A percentile compares a stretch with the other conserved stretches of the same genome.
Evolutionary conservation across 352 stramenopile species (phyloP).

Genomic region (Phytophthora sansomeana): DNA sequence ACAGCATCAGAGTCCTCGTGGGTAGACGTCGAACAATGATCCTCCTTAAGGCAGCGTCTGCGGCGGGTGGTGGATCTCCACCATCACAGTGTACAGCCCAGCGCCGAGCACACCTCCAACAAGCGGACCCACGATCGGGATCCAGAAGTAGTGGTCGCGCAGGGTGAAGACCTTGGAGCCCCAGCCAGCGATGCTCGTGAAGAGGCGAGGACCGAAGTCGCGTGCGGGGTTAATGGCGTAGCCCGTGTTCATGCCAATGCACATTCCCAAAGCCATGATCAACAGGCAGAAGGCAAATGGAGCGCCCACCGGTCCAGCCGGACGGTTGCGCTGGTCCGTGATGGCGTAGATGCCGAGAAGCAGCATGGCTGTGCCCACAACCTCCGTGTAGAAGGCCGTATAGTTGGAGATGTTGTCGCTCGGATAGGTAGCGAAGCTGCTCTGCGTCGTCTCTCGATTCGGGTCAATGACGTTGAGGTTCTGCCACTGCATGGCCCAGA

Average conservation of each 20-base stretch:
- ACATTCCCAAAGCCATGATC: constrained; percentile 33
- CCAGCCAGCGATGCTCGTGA: constrained; percentile 19
- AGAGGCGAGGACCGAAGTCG: constrained; percentile 22
- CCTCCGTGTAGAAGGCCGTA: constrained; percentile 33
- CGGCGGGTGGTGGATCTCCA: constrained; percentile 26
- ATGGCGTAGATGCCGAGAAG: constrained; percentile 30
- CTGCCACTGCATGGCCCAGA: constrained; percentile 29
- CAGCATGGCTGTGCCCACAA: constrained; percentile 20
- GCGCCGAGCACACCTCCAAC: constrained; percentile 18
- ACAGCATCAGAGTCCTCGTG: too few species aligned
- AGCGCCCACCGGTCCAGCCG: constrained; percentile 15
- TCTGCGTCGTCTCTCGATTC: constrained; percentile 17
- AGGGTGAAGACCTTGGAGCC: too few species aligned
- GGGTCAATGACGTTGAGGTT: constrained; percentile 24
- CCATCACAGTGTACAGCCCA: constrained; percentile 17
- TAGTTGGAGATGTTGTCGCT: constrained; percentile 28
- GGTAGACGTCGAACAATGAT: too few species aligned
- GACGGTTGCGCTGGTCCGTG: constrained; percentile 28
- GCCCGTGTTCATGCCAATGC: constrained; percentile 30
- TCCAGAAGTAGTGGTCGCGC: constrained; percentile 33
- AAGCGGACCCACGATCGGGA: constrained; percentile 19
- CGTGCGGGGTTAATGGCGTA: constrained; percentile 33
- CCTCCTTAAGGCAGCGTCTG: constrained; percentile 18
- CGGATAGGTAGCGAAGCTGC: constrained; percentile 30
- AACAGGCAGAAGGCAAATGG: constrained; percentile 26